Evolutionary conservation across 768 basidiomycete genomes (phyloP), one percentile per base, ranked within the genome.

Genomic region (Lyophyllum atratum): DNA sequence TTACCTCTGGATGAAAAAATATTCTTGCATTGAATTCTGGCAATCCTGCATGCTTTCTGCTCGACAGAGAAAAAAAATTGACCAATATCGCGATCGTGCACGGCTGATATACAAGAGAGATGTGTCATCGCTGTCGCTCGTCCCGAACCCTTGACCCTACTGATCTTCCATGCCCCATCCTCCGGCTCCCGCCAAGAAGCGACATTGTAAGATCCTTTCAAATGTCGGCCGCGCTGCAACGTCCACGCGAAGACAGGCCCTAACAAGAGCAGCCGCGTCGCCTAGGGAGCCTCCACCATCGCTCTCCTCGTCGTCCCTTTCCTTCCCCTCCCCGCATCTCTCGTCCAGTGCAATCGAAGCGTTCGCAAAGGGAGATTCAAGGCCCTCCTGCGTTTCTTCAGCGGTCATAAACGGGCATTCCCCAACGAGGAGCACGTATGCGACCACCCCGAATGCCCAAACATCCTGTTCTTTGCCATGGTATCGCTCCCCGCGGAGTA

Each of bases 381-480:
- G 77, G 1, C 94, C 93, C 44, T 87, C 89, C 64, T 95, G 92
- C 0, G 95, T 93, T 70, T 98, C 95, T 37, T 87, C 89, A 1
- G 95, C 89, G 17, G 90, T 93, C 74, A 87, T 85, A 76, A 95
- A 95, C 1, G 93, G 93, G 66, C 93, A 95, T 75, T 96, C 93
- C 6, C 93, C 93, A 21, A 89, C 84, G 17, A 98, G 82, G 59
- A 99, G 84, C 54, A 99, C 96, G 70, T 95, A 99, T 12, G 89
- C 94, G 21, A 99, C 93, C 22, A 98, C 95, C 14, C 96, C 96
- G 58, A 96, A 92, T 0, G 96, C 96, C 95, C 96, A 99, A 2
- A 98, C 91, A 64, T 99, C 96, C 72, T 98, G 95, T 69, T 96
- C 94, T 68, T 95, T 95, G 33, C 96, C 97, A 61, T 90, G 83